Conservation (phyloP, 805 yeast genomes). For the Naumovozyma dairenensis region DNA sequence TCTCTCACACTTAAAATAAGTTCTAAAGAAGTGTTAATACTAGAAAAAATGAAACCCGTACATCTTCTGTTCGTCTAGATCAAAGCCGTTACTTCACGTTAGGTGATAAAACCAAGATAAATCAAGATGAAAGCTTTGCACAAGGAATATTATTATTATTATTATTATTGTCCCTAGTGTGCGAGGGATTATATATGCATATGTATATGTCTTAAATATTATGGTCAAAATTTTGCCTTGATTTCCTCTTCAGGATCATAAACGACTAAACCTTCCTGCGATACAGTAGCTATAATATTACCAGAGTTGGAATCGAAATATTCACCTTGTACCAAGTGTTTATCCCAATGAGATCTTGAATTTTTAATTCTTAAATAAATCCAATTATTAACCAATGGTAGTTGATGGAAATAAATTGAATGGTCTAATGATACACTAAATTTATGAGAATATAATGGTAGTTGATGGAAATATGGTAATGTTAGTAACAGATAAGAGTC, state of each 20-base stretch:
- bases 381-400: slow-evolving; percentile 39
- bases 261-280: slow-evolving; percentile 52
- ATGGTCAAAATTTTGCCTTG: slow-evolving; percentile 17
- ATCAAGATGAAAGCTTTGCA: too few relatives aligned
- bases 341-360: slow-evolving; percentile 40
- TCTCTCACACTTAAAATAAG: too few relatives aligned
- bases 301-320: slow-evolving; percentile 40
- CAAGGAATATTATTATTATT: too few relatives aligned
- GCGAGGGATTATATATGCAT: too few relatives aligned
- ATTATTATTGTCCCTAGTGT: too few relatives aligned
- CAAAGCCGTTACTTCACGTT: too few relatives aligned
- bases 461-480: slow-evolving; percentile 41
- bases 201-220: too few relatives aligned
- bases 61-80: too few relatives aligned
- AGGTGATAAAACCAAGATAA: too few relatives aligned
- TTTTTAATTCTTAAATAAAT: slow-evolving; percentile 40
- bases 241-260: slow-evolving; percentile 15
- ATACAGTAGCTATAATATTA: slow-evolving; percentile 45
- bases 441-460: slow-evolving; percentile 36
- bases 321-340: slow-evolving; percentile 50
- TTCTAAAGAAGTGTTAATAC: too few relatives aligned
- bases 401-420: slow-evolving; percentile 51
- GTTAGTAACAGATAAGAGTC: slow-evolving; percentile 48
- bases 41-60: too few relatives aligned
- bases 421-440: slow-evolving; percentile 59